Evolutionary conservation across 1,284 basidiomycete species (phyloP).

Genomic region (Austropuccinia psidii): DNA sequence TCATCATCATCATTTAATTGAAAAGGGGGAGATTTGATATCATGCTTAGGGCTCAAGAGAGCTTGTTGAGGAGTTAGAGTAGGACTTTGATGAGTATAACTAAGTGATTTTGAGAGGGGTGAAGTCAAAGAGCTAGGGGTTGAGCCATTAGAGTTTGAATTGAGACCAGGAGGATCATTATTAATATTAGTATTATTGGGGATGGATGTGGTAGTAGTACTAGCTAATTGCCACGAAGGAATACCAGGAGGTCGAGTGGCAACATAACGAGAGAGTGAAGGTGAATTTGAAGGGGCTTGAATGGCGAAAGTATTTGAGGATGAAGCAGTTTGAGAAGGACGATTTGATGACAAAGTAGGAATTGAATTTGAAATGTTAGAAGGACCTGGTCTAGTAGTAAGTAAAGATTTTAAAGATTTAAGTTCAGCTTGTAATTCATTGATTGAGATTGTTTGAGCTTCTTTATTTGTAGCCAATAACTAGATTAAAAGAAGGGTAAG

Average conservation of each 20-base stretch:
- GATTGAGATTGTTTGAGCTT: constrained; percentile 11
- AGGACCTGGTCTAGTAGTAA: background rate
- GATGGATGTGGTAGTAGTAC: background rate
- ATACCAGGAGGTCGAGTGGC: constrained; percentile 7
- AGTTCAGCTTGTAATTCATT: constrained; percentile 27
- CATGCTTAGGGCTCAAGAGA: no score
- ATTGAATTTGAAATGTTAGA: background rate
- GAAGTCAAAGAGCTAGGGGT: background rate
- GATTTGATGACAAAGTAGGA: background rate
- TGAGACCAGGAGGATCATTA: background rate
- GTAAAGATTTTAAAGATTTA: constrained; percentile 25
- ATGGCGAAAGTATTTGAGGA: background rate
- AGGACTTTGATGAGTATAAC: background rate
- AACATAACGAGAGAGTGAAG: constrained; percentile 5
- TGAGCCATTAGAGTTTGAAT: background rate
- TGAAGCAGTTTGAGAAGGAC: background rate
- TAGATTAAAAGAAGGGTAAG: background rate
- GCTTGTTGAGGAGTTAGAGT: background rate
- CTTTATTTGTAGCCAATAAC: constrained; percentile 8
- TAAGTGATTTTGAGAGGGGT: background rate
- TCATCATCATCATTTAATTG: no score
- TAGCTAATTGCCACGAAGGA: constrained; percentile 29
- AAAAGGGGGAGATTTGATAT: no score
- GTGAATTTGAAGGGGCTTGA: background rate
- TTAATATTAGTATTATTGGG: background rate